phyloP scores from a whole-genome alignment of 345 rosid genomes.

The Syzygium aqueum region DNA sequence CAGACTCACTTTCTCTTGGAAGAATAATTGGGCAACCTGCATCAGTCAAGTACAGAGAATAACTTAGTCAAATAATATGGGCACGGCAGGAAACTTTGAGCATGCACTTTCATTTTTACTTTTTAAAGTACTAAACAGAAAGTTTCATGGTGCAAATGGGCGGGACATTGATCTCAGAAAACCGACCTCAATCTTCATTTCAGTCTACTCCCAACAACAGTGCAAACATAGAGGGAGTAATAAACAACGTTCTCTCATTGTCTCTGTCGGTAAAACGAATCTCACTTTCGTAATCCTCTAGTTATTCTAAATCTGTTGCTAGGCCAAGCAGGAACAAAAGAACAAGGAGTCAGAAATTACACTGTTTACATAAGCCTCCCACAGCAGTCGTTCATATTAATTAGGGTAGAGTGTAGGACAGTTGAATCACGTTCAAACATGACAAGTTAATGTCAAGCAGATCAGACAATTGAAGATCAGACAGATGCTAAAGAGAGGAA shows the following conservation, averaged over 20 bases:
- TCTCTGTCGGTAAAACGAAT: neutral
- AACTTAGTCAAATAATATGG: neutral
- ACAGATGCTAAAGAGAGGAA: neutral
- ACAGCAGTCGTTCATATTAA: neutral
- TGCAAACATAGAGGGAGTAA: neutral
- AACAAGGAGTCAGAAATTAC: neutral
- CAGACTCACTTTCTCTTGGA: constrained; percentile 86
- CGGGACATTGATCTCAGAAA: neutral
- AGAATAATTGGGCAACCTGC: constrained; percentile 84
- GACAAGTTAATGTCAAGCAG: neutral
- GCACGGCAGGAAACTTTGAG: neutral
- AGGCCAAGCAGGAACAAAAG: neutral
- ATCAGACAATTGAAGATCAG: neutral
- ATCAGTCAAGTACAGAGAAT: neutral
- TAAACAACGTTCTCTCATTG: neutral
- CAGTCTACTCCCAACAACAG: neutral
- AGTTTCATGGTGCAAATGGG: neutral
- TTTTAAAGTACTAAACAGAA: neutral
- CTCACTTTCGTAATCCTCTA: neutral
- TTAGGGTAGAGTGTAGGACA: neutral
- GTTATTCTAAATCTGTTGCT: neutral
- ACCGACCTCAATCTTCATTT: neutral
- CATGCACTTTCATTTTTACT: neutral
- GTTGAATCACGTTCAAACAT: neutral
- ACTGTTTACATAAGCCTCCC: neutral